Base-by-base conservation (phyloP, 805 yeast genomes). In the Candida broadrunensis region DNA sequence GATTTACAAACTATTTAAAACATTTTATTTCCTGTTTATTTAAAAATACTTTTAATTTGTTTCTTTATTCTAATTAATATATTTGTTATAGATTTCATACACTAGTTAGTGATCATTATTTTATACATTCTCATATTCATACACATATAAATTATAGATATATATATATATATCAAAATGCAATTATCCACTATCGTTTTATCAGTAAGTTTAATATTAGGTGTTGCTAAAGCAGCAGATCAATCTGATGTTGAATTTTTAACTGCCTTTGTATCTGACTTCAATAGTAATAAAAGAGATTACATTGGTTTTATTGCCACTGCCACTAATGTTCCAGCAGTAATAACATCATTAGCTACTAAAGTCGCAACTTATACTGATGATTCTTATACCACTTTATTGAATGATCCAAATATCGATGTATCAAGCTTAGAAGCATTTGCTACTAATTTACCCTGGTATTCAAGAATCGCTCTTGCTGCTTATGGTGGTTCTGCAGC, bases 371-470 rank as follows among this genome's bases (percentile, higher is more conserved):
- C 66, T 7, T 66, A 64, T 46, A 58, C 56, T 3, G 69, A 65
- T 45, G 65, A 63, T 41, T 54, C 68, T 9, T 67, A 65, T 46
- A 66, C 72, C 14, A 65, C 73, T 2, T 52, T 60, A 38, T 53
- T 67, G 47, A 50, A 57, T 33, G 45, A 60, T 37, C 33, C 62
- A 5, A 46, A 52, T 5, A 37, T 61, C 15, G 48, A 57, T 45
- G 46, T 61, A 41, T 41, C 44, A 19, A 46, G 42, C 25, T 52
- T 67, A 42, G 57, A 51, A 44, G 38, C 48, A 2, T 67, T 51
- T 49, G 73, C 70, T 27, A 61, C 70, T 12, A 46, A 52, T 19
- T 56, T 68, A 42, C 71, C 70, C 14, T 68, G 73, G 73, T 66
- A 58, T 54, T 49, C 57, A 6, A 51, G 63, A 33, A 41, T 58